Conservation (phyloP, 2,329 filamentous ascomycete species). For the Penicillium sp. region DNA sequence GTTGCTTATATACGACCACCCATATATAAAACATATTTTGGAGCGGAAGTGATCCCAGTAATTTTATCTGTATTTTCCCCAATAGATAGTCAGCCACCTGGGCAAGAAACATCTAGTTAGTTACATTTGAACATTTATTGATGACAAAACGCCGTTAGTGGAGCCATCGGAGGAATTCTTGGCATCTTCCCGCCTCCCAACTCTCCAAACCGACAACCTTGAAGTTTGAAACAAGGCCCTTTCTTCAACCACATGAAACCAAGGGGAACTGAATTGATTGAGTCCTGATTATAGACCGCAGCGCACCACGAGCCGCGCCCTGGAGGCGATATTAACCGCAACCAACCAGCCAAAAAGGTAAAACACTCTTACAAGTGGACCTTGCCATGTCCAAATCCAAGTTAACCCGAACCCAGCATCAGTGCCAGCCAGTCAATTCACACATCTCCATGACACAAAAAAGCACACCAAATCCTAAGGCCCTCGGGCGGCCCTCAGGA, state of each 20-base stretch:
- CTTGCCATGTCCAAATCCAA: neutral
- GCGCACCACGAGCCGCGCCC: neutral
- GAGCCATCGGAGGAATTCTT: neutral
- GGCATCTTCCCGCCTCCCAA: neutral
- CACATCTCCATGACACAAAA: slow-evolving; percentile 13
- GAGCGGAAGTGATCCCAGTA: too few species aligned
- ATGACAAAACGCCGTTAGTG: neutral
- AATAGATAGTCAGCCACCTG: too few species aligned
- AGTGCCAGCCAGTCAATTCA: neutral
- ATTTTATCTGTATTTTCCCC: too few species aligned
- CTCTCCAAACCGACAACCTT: neutral
- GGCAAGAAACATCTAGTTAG: too few species aligned
- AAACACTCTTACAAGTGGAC: neutral
- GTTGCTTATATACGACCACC: too few species aligned
- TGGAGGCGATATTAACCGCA: neutral
- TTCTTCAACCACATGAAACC: neutral
- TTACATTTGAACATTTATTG: neutral
- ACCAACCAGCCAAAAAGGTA: neutral
- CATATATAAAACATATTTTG: too few species aligned
- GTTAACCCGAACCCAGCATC: neutral
- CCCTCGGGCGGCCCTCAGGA: slow-evolving; percentile 20
- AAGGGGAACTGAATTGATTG: neutral
- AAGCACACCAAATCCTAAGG: slow-evolving; percentile 10
- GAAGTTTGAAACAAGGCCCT: neutral
- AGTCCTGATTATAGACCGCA: too few species aligned